A percentile compares a stretch with the other conserved stretches of the same genome.
Evolutionary conservation across 2,329 filamentous ascomycete species (phyloP).

Genomic region (Pseudopyricularia cyperi): DNA sequence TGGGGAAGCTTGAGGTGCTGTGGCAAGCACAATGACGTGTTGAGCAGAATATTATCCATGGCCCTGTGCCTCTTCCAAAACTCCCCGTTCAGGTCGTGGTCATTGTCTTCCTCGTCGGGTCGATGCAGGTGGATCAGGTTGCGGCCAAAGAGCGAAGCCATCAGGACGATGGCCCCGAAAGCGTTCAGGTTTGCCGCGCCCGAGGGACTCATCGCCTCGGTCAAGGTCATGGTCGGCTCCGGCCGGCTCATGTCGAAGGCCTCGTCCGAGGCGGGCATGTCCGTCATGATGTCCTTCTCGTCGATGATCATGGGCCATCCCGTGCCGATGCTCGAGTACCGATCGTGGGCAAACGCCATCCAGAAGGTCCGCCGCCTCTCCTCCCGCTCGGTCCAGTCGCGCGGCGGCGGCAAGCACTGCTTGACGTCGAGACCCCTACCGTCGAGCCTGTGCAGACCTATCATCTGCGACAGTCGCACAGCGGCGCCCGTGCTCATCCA

Average conservation of each 20-base stretch:
- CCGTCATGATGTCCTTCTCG: conserved; percentile 79
- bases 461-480: conserved; percentile 77
- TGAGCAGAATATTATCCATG: conserved; percentile 82
- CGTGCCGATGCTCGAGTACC: conserved; percentile 90
- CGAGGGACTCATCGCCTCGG: conserved; percentile 55
- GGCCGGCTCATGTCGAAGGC: conserved; percentile 71
- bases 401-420: conserved; percentile 72
- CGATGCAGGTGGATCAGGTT: conserved; percentile 88
- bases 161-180: conserved; percentile 67
- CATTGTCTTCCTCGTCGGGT: conserved; percentile 66
- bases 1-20: conserved; percentile 64
- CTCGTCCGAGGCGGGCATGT: conserved; percentile 73
- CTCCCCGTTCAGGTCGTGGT: conserved; percentile 77
- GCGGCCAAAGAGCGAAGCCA: conserved; percentile 82
- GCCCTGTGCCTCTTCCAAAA: conserved; percentile 91
- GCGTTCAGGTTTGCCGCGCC: conserved; percentile 65
- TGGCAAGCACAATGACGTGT: conserved; percentile 75
- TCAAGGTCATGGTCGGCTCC: conserved; percentile 56
- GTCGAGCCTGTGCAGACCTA: conserved; percentile 80
- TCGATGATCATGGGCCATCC: conserved; percentile 95
- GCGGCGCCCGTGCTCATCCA: conserved; percentile 86
- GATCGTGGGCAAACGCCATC: conserved; percentile 82
- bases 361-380: conserved; percentile 88
- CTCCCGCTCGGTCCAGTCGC: conserved; percentile 89
- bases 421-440: conserved; percentile 78